A percentile compares a stretch with the other conserved stretches of the same genome.
Conservation (phyloP, 2,329 filamentous ascomycete genomes). For the Didymella exigua region DNA sequence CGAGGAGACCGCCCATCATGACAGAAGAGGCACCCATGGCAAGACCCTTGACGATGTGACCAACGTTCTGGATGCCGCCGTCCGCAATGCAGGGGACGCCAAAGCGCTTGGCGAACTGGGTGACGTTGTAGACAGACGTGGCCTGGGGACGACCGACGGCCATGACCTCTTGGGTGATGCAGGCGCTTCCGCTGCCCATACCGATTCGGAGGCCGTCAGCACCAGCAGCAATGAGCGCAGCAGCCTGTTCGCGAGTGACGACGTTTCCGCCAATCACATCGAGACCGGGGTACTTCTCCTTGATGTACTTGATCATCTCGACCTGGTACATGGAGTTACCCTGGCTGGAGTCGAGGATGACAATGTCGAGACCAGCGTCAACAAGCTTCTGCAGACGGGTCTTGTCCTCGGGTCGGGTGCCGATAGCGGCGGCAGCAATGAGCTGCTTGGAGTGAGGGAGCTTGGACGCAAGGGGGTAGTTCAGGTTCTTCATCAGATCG, state of each 20-base stretch:
- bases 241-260: constrained; percentile 95
- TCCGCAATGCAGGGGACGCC: constrained; percentile 98
- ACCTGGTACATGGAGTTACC: constrained; percentile 99
- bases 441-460: constrained; percentile 96
- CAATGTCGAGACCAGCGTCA: constrained; percentile 92
- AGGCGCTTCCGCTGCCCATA: constrained; percentile 97
- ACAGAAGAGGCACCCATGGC: constrained; percentile 91
- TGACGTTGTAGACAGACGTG: constrained; percentile 87
- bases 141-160: constrained; percentile 96
- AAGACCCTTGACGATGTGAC: constrained; percentile 98
- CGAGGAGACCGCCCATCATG: constrained; percentile 99
- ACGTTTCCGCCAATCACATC: constrained; percentile 99
- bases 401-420: constrained; percentile 94
- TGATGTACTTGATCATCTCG: constrained; percentile 97
- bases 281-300: constrained; percentile 80
- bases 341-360: constrained; percentile 94
- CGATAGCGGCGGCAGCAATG: constrained; percentile 92
- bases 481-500: constrained; percentile 97
- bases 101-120: constrained; percentile 86
- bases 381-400: constrained; percentile 82
- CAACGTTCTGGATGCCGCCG: constrained; percentile 96
- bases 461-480: constrained; percentile 96
- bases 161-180: constrained; percentile 99
- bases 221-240: constrained; percentile 86
- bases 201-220: constrained; percentile 96